Evolutionary conservation across 306 rosid genomes (phyloP), one percentile per base, ranked within the genome.

Genomic region (Comarum palustre): DNA sequence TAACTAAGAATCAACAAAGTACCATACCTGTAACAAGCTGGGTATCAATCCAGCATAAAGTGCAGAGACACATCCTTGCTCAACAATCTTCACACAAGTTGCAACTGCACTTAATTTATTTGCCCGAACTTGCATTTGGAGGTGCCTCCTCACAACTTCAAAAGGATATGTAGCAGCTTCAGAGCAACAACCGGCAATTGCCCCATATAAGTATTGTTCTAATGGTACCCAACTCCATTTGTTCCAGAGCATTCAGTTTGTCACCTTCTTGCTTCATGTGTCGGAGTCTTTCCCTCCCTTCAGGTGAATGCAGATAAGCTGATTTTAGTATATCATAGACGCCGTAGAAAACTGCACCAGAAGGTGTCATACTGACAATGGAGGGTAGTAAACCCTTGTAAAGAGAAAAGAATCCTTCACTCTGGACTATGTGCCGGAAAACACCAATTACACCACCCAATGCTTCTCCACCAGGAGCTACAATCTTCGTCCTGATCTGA

Each of bases 381-480:
- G 99, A 95, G 70, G 99, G 99, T 34, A 81, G 84, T 71, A 95
- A 77, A 16, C 99, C 99, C 96, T 90, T 95, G 89, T 95, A 95
- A 67, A 95, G 96, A 68, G 99, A 87, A 75, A 95, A 87, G 79
- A 95, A 83, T 69, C 99, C 99, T 87, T 95, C 97, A 8, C 96
- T 87, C 69, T 34, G 93, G 81, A 91, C 86, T 97, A 90, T 94
- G 76, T 94, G 84, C 71, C 70, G 87, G 82, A 88, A 94, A 75
- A 88, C 84, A 67, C 93, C 96, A 71, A 94, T 86, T 64, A 95
- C 87, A 63, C 99, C 97, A 7, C 97, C 99, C 80, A 95, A 83
- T 77, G 96, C 87, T 80, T 91, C 99, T 78, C 99, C 99, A 72
- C 99, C 99, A 14, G 96, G 96, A 72, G 99, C 99, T 66, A 91